Base-by-base conservation (phyloP, 148 eudicot genomes). In the Vaccinium vitisidaea region DNA sequence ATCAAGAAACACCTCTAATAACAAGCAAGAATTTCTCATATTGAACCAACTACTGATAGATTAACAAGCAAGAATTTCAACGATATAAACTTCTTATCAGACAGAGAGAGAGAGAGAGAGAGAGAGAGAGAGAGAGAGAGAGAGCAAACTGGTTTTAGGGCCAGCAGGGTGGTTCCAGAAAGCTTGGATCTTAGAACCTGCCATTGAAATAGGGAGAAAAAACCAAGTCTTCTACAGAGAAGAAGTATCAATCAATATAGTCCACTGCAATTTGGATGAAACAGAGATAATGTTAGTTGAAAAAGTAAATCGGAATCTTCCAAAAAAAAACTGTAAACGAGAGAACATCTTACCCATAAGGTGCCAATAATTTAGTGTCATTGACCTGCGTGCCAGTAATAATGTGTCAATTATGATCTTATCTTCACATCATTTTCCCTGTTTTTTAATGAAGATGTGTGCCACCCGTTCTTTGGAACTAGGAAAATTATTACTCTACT, bases 101-200 rank as follows among this genome's bases (percentile, higher is more conserved):
- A 8, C 21, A 5, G 19, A 58, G n/a, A 59, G n/a, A 59, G 59
- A 36, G 39, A 5, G 19, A 58, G n/a, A 59, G n/a, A 59, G 59
- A 36, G 39, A 36, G 39, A 32, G 36, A 71, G 15, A 73, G 25
- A 83, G 48, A 54, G 27, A 52, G 80, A 49, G 65, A 75, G 81
- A 27, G 30, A 69, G 36, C 84, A 14, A n/a, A 90, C 92, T 90
- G 67, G 92, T 90, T 86, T 90, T 90, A 53, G 89, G 92, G 77
- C 93, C 93, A 86, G 93, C 88, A 18, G 93, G 93, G 71, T 91
- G 92, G 76, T 91, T 90, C 93, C 92, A 91, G 30, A 90, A 79
- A 27, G 93, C 90, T 90, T 90, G 92, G 75, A 91, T 81, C 87
- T 91, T 91, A 19, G 90, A 82, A 18, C 65, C 16, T 27, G 80